Base-by-base conservation (phyloP, 1,139 yeast species). In the Dujonia santamariae region DNA sequence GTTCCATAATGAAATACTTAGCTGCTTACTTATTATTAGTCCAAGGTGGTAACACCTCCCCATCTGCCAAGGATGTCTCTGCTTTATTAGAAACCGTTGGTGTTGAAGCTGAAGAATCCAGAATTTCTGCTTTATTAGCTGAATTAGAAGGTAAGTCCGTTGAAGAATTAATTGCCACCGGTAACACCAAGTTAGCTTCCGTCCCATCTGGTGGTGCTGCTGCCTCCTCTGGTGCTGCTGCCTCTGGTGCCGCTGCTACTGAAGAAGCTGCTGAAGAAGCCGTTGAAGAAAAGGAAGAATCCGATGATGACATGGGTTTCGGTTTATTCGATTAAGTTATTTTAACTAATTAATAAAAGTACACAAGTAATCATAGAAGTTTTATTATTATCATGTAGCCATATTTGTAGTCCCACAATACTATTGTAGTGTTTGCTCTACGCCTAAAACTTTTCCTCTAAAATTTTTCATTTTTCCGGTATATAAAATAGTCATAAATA, bases 21-120 rank as follows among this genome's bases (percentile, higher is more conserved):
- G 92, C 94, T 73, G 90, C 94, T 72, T 84, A 84, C 78, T 78
- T 84, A 69, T 78, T 83, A 70, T 80, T 84, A 69, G 84, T 78
- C 70, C 85, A 84, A 67, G 85, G 90, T 67, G 92, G 92, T 66
- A 81, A 80, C 77, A 64, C 83, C 55, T 51, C 84, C 56, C 90
- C 92, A 71, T 68, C 85, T 50, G 80, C 86, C 54, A 71, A 78
- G 53, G 85, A 81, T 63, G 74, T 84, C 68, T 62, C 82, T 63
- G 63, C 78, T 48, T 80, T 84, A 56, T 75, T 84, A 63, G 78
- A 79, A 58, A 67, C 90, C 41, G 90, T 81, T 50, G 87, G 87
- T 62, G 76, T 80, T 50, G 92, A 84, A 63, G 82, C 76, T 60
- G 92, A 84, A 62, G 79, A 78, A 54, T 76, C 82, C 59, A 81